Evolutionary conservation across 768 basidiomycete species (phyloP), one percentile per base, ranked within the genome.

Genomic region (Lentinula sp.): DNA sequence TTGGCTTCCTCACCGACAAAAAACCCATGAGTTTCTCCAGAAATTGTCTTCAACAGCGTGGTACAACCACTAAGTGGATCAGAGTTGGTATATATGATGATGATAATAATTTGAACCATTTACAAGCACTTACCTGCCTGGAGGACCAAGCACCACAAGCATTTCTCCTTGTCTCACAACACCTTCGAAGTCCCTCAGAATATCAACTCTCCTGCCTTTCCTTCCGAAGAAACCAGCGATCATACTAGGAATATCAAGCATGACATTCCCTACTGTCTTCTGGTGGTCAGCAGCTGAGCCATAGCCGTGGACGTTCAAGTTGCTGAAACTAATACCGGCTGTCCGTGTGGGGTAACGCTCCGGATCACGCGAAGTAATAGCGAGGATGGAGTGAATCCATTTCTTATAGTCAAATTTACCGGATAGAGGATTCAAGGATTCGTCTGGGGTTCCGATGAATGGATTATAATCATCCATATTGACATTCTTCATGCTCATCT

Each of bases 21-120:
- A 37, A 61, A 61, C 3, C 74, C 71, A 49, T 76, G 70, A 16
- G 69, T 70, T 42, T 74, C 69, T 1, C 75, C 76, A 6, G 78
- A 68, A 60, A 85, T 77, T 1, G 77, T 79, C 68, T 84, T 85
- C 53, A 85, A 71, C 60, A 85, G 73, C 0, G 82, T 77, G 20
- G 71, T 73, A 61, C 79, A 80, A 16, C 79, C 79, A 60, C 68
- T 67, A 32, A 4, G 37, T 5, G 20, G 4, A n/a, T 62, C 5
- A 60, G 37, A 48, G 10, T 9, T 39, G 1, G 7, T 16, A 35
- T 32, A 15, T 20, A 20, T 20, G 28, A 28, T 28, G 28, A 3
- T 28, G 23, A 23, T 23, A 23, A 23, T 15, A 16, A 59, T 13
- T n/a, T 10, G 33, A 43, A 1, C 5, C 20, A 41, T 3, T 23